Conservation (phyloP, 345 rosid genomes). For the Sisymbrium altissimum region DNA sequence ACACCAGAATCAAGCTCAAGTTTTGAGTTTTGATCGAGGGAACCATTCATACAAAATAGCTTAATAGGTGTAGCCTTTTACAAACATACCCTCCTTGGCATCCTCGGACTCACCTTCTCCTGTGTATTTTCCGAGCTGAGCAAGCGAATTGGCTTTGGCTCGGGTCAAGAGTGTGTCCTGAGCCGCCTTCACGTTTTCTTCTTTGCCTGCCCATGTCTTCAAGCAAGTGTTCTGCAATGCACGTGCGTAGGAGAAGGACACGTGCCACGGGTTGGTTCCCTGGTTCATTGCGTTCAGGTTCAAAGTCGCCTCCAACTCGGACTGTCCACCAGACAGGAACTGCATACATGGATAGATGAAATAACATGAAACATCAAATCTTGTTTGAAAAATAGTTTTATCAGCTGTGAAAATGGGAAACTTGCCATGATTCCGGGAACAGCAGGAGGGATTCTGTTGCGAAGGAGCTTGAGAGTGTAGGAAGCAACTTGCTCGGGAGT, state of each 20-base stretch:
- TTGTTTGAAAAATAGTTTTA: background rate
- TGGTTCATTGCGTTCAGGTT: slow-evolving; percentile 98
- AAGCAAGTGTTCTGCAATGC: slow-evolving; percentile 91
- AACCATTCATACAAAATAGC: slow-evolving; percentile 6
- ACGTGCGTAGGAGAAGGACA: slow-evolving; percentile 92
- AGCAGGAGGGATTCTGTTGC: slow-evolving; percentile 76
- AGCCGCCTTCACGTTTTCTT: slow-evolving; percentile 81
- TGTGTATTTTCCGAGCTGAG: slow-evolving; percentile 89
- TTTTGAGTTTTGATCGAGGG: slow-evolving; percentile 32
- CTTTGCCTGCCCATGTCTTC: slow-evolving; percentile 89
- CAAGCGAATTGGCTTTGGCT: slow-evolving; percentile 82
- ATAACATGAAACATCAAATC: background rate
- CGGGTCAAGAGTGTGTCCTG: slow-evolving; percentile 64
- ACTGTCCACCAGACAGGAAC: slow-evolving; percentile 98
- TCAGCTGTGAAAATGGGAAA: background rate
- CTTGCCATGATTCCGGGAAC: slow-evolving; percentile 97
- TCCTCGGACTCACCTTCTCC: slow-evolving; percentile 91
- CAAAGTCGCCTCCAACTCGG: slow-evolving; percentile 91
- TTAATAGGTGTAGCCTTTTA: slow-evolving; percentile 74
- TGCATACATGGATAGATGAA: slow-evolving; percentile 29
- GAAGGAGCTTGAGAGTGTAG: slow-evolving; percentile 90
- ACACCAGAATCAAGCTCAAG: slow-evolving; percentile 55
- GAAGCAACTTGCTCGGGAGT: slow-evolving; percentile 77
- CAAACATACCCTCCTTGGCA: slow-evolving; percentile 86
- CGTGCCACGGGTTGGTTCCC: slow-evolving; percentile 82